Percentiles rank a stretch among this genome's conserved stretches.
phyloP scores from a whole-genome alignment of 2,329 filamentous ascomycete species.

The Claviceps sp. region DNA sequence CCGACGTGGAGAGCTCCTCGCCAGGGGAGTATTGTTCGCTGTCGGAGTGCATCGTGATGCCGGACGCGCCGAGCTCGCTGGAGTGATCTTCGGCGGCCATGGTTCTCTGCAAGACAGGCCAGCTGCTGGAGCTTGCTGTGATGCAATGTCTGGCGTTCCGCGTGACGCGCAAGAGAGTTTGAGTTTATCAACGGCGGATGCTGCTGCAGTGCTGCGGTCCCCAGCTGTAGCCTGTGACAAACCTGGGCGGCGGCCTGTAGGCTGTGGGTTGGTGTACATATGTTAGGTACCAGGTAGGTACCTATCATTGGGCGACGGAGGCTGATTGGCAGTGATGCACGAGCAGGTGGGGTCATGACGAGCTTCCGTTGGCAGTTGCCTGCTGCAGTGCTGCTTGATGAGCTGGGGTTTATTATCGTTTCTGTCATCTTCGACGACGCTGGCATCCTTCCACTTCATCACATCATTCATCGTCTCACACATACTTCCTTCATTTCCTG shows the following conservation, averaged over 20 bases:
- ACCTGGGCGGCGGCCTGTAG: no score
- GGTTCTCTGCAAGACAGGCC: slow-evolving; percentile 5
- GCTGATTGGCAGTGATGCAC: no score
- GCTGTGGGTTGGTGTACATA: no score
- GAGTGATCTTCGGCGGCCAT: slow-evolving; percentile 41
- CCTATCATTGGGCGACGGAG: no score
- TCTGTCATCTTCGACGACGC: no score
- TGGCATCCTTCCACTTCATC: neutral
- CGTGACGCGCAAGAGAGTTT: neutral
- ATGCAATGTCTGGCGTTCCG: neutral
- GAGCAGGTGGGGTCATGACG: no score
- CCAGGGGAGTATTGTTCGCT: slow-evolving; percentile 67
- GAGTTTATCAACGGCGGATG: neutral
- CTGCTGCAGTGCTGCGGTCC: neutral
- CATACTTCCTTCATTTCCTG: neutral
- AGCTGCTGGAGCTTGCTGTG: neutral
- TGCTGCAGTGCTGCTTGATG: no score
- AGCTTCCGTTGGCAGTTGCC: no score
- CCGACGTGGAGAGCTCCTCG: slow-evolving; percentile 47
- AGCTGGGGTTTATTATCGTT: no score
- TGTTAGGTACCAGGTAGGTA: no score
- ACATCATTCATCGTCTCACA: neutral
- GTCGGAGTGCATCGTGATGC: slow-evolving; percentile 68
- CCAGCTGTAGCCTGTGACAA: no score
- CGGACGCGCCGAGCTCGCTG: slow-evolving; percentile 54